Evolutionary conservation across 2,329 filamentous ascomycete species (phyloP), one percentile per base, ranked within the genome.

Genomic region (Paraconiothyrium sp.): DNA sequence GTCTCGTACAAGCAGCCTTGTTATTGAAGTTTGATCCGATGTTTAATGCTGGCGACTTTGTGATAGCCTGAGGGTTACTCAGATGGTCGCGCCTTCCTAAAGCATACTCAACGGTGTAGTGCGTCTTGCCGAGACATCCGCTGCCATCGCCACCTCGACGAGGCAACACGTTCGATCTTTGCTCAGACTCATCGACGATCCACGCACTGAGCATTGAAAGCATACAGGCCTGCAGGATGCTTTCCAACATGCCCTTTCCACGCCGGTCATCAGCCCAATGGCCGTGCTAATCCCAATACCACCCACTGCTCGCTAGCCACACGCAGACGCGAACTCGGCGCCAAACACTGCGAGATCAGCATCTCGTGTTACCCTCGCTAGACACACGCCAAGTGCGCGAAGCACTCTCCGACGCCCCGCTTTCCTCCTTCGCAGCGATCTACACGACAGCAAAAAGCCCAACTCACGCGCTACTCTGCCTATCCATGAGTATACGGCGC

Each of bases 41-140:
- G 48, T 30, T 44, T 6, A 16, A 13, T 24, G 27, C 3, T 2
- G 30, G 37, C 27, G 16, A 30, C 48, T 50, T 44, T 24, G 27
- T 51, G 16, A 22, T 24, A 27, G 22, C 7, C 14, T 10, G 52
- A 46, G 56, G 6, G 56, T 37, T 20, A 35, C 49, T 35, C 30
- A 35, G 30, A 48, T 10, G 44, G 22, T 43, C n/a, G 16, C 48
- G 50, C 50, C 57, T 59, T 55, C 57, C 57, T 20, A 32, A 50
- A 13, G 30, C 43, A 55, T 48, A 35, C 50, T 8, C 14, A 39
- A 22, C 14, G 13, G 27, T 48, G 57, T 32, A 48, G 48, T 32
- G 27, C 11, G 11, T 9, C n/a, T 9, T 59, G 50, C 50, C 57
- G 57, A 59, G 24, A 41, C 50, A 55, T 51, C 50, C 57, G 57